Evolutionary conservation across 2,329 filamentous ascomycete species (phyloP).

Genomic region (Colletotrichum navitas): DNA sequence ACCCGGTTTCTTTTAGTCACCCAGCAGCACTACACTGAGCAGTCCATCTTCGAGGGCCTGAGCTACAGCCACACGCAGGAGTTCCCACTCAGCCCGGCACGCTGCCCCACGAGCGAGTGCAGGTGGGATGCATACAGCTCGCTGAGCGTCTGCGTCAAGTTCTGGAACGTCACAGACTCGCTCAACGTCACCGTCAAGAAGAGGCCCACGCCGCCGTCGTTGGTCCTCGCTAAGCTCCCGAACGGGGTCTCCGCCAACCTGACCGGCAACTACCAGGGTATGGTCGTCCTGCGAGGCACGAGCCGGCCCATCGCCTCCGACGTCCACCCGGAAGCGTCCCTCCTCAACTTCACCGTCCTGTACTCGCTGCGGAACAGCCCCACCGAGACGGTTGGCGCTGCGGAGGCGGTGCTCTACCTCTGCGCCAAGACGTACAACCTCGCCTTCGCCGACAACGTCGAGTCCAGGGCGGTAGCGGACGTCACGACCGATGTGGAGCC

Average conservation of each 20-base stretch:
- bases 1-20: not conserved
- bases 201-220: not conserved
- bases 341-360: constrained; percentile 30
- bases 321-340: constrained; percentile 1
- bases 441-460: constrained; percentile 14
- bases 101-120: constrained; percentile 23
- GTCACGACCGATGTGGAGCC: constrained; percentile 10
- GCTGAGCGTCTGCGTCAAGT: constrained; percentile 23
- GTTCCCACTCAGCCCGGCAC: constrained; percentile 16
- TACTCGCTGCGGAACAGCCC: constrained; percentile 6
- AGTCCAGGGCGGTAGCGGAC: constrained; percentile 7
- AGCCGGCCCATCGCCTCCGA: not conserved
- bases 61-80: constrained; percentile 7
- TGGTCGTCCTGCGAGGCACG: not conserved
- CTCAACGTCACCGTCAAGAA: not conserved
- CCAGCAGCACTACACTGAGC: constrained; percentile 2
- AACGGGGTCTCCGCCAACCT: constrained; percentile 5
- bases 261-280: not conserved
- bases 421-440: constrained; percentile 40
- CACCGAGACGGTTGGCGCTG: constrained; percentile 10
- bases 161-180: not conserved
- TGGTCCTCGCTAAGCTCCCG: not conserved
- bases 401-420: constrained; percentile 39
- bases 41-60: constrained; percentile 20
- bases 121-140: not conserved